Base-by-base conservation (phyloP, 2,329 filamentous ascomycete genomes). In the Epichloe glyceriae region DNA sequence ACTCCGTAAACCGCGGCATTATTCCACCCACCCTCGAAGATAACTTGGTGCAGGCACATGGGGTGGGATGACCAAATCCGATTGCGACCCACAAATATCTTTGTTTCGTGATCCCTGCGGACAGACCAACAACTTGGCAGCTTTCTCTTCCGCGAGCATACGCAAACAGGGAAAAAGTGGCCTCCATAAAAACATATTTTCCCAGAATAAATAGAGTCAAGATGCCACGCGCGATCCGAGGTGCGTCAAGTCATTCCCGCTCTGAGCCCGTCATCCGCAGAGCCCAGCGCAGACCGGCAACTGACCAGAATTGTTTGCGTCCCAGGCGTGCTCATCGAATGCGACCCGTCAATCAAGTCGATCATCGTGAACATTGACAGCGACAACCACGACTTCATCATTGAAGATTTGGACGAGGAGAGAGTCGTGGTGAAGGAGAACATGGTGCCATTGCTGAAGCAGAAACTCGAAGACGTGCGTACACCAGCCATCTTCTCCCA, bases 291-390 rank as follows among this genome's bases (percentile, higher is more conserved):
- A 40, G 7, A 26, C 49, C 17, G 40, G 33, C 19, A 49, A 14
- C 51, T 52, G 45, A 55, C 56, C 43, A 45, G 37, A 22, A 50
- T 37, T 19, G 26, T 43, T 26, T 19, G 26, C 38, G 11, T 33
- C 20, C 10, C 51, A 79, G 86, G 86, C 55, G 82, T 87, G 30
- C 76, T 91, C 56, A 81, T 91, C 67, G 80, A 88, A 67, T 88
- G 85, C 68, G 86, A 91, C 64, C 83, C 86, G n/a, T 87, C 85
- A 43, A 89, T 91, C 75, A 90, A 89, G 68, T 85, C 86, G 55
- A 88, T 90, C 71, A 84, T 91, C 61, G 73, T 86, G 58, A 85
- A 82, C 61, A 86, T 91, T 58, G 83, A 91, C 67, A 78, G 73
- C 59, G 73, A 79, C 52, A 75, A 76, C 57, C 81, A 89, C 66